Conservation (phyloP, 1,284 basidiomycete genomes). For the Cutaneotrichosporon daszewskae region DNA sequence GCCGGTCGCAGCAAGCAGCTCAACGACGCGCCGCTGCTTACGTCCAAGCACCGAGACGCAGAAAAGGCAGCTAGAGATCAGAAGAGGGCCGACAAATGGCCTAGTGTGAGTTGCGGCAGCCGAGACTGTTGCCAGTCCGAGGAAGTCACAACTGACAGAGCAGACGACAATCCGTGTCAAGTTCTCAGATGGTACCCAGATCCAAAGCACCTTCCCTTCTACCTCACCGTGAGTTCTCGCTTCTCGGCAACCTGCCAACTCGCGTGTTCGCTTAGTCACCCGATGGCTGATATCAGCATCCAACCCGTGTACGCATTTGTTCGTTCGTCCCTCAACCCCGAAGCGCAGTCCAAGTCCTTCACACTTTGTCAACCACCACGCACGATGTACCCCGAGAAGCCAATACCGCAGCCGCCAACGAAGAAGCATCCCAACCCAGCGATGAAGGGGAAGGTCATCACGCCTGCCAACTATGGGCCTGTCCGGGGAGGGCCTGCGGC, state of each 20-base stretch:
- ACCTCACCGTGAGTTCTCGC: slow-evolving; percentile 29
- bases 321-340: slow-evolving; percentile 28
- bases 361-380: slow-evolving; percentile 46
- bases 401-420: slow-evolving; percentile 16
- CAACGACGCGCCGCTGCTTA: slow-evolving; percentile 42
- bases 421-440: slow-evolving; percentile 18
- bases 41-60: slow-evolving; percentile 37
- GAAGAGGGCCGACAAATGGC: slow-evolving; percentile 42
- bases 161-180: slow-evolving; percentile 44
- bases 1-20: slow-evolving; percentile 28
- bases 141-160: not conserved
- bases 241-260: not conserved
- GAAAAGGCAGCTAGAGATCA: slow-evolving; percentile 30
- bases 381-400: slow-evolving; percentile 40
- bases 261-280: not conserved
- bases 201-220: slow-evolving; percentile 42
- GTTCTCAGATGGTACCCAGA: slow-evolving; percentile 45
- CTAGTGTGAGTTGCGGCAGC: slow-evolving; percentile 27
- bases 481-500: slow-evolving; percentile 22
- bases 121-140: not conserved
- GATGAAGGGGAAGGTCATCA: slow-evolving; percentile 26
- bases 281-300: slow-evolving; percentile 26
- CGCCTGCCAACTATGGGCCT: slow-evolving; percentile 34
- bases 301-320: slow-evolving; percentile 47
- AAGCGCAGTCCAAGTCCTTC: slow-evolving; percentile 30